Percentiles rank a stretch among this genome's conserved stretches.
phyloP scores from a whole-genome alignment of 192 early-diverging fungal species.

The Mortierella hygrophila region DNA sequence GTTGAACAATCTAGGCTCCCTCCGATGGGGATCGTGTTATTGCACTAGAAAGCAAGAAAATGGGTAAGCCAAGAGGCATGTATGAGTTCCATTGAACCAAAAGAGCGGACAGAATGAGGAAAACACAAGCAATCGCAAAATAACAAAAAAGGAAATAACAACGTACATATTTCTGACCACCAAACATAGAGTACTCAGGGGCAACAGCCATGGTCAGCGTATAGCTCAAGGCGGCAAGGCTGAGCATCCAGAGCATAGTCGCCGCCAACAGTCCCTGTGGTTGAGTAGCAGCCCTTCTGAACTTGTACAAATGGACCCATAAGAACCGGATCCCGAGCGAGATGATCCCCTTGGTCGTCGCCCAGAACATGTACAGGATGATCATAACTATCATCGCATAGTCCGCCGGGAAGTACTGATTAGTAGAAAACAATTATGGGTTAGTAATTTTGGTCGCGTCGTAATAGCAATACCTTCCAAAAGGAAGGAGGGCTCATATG shows the following conservation, averaged over 20 bases:
- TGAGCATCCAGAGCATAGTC: slow-evolving; percentile 63
- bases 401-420: slow-evolving; percentile 67
- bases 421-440: background rate
- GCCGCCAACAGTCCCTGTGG: slow-evolving; percentile 70
- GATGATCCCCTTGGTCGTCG: slow-evolving; percentile 67
- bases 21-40: slow-evolving; percentile 51
- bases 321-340: slow-evolving; percentile 68
- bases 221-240: slow-evolving; percentile 66
- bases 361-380: slow-evolving; percentile 66
- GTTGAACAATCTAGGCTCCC: slow-evolving; percentile 57
- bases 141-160: background rate
- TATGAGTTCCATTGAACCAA: background rate
- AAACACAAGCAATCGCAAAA: slow-evolving; percentile 2
- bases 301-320: slow-evolving; percentile 67
- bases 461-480: too few species aligned
- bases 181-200: slow-evolving; percentile 74
- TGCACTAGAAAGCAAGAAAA: slow-evolving; percentile 56
- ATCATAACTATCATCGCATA: slow-evolving; percentile 63
- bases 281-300: slow-evolving; percentile 61
- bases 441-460: background rate
- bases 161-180: slow-evolving; percentile 71
- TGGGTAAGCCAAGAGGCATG: too few species aligned
- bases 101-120: background rate
- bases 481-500: background rate
- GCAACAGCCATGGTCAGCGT: slow-evolving; percentile 66